phyloP scores from a whole-genome alignment of 2,329 filamentous ascomycete species.

The Trichoderma simmonsii region DNA sequence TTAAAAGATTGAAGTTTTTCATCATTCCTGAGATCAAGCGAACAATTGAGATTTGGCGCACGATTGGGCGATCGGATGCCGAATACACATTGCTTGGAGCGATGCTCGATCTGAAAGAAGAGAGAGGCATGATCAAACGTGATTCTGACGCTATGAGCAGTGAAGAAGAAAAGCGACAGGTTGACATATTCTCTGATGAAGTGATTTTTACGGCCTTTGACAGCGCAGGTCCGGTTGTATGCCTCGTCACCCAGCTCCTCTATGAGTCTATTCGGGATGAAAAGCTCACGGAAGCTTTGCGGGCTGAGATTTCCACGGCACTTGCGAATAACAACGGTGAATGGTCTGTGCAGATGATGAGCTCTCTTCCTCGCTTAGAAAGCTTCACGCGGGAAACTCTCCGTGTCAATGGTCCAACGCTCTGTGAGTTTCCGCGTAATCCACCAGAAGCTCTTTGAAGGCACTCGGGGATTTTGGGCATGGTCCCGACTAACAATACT shows the following conservation, averaged over 20 bases:
- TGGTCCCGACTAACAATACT: neutral
- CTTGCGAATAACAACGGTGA: neutral
- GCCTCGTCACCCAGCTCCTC: slow-evolving; percentile 7
- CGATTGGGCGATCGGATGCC: neutral
- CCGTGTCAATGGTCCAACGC: slow-evolving; percentile 13
- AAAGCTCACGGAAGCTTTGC: neutral
- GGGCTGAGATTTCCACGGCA: neutral
- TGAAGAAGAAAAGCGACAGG: slow-evolving; percentile 1
- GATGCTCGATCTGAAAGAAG: slow-evolving; percentile 15
- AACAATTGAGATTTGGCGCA: neutral
- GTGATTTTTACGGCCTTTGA: slow-evolving; percentile 15
- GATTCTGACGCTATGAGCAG: neutral
- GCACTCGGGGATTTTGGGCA: neutral
- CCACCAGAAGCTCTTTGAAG: neutral
- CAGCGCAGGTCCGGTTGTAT: slow-evolving; percentile 13
- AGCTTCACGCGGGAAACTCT: slow-evolving; percentile 17
- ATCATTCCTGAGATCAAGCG: slow-evolving; percentile 3
- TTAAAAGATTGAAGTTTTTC: slow-evolving; percentile 3
- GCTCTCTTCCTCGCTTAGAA: slow-evolving; percentile 13
- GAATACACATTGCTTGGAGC: slow-evolving; percentile 10
- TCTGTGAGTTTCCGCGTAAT: slow-evolving; percentile 5
- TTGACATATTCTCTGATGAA: slow-evolving; percentile 12
- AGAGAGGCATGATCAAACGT: slow-evolving; percentile 5
- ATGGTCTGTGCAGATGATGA: slow-evolving; percentile 10
- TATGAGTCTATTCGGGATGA: slow-evolving; percentile 5